Conservation (phyloP, 192 early-diverging fungal species). For the Coemansia sp. region DNA sequence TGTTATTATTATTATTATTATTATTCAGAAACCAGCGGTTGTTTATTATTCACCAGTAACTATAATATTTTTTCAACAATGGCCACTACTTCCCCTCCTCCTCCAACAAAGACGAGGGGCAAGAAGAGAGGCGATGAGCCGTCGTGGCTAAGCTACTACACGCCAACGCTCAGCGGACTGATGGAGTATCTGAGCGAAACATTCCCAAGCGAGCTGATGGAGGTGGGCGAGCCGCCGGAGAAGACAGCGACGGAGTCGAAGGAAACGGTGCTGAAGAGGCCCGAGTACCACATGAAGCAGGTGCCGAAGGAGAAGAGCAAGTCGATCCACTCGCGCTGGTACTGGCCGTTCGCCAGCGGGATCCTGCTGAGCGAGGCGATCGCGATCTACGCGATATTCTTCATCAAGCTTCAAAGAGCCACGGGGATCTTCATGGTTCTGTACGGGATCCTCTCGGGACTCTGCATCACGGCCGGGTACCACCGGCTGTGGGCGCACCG, state of each 20-base stretch:
- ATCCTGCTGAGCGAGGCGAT: conserved; percentile 63
- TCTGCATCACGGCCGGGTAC: conserved; percentile 90
- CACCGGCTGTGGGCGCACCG: conserved; percentile 82
- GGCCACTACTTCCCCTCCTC: neutral
- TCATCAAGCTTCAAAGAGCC: conserved; percentile 69
- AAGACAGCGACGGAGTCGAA: conserved; percentile 27
- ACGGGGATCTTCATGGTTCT: conserved; percentile 54
- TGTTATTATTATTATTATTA: no score
- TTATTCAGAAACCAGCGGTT: neutral
- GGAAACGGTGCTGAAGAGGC: conserved; percentile 30
- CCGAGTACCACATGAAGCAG: conserved; percentile 38
- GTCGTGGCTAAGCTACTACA: conserved; percentile 36
- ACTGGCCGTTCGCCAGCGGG: conserved; percentile 51
- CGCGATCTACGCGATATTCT: conserved; percentile 73
- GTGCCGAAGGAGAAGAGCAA: conserved; percentile 38
- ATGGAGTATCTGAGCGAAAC: conserved; percentile 32
- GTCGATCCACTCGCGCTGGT: conserved; percentile 48
- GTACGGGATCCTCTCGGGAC: conserved; percentile 72
- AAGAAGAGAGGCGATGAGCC: neutral
- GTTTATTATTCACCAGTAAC: neutral
- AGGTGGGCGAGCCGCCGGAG: conserved; percentile 40
- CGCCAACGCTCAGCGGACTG: conserved; percentile 40
- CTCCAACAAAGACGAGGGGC: conserved; percentile 12
- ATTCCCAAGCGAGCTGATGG: conserved; percentile 51
- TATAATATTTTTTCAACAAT: neutral